These are phyloP conservation scores for Crepidotus variabilis DNA, from an alignment of 768 basidiomycete species.

Conservation along the genomic window DNA sequence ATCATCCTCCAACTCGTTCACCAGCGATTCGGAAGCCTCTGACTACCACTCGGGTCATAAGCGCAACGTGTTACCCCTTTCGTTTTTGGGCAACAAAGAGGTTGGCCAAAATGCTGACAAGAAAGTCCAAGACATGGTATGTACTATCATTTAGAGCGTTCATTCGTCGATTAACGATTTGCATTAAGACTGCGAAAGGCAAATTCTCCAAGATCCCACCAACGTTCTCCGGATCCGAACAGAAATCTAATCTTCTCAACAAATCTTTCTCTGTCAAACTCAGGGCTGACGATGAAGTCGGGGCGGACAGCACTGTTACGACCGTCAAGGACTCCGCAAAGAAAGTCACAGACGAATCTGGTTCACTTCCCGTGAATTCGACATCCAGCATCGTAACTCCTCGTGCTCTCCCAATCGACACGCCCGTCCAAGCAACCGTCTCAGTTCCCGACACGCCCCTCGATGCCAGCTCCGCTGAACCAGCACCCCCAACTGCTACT, in stretches of 20 bases:
- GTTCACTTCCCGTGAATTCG: not conserved
- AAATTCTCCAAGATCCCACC: no score
- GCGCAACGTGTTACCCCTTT: no score
- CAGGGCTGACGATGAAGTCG: not conserved
- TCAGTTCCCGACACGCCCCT: not conserved
- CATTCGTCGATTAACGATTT: not conserved
- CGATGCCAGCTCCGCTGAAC: not conserved
- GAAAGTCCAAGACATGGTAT: not conserved
- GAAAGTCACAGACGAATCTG: not conserved
- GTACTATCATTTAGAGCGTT: not conserved
- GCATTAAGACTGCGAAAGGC: no score
- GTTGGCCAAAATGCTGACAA: not conserved
- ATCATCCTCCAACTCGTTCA: not conserved
- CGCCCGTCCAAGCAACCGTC: not conserved
- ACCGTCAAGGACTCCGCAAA: not conserved
- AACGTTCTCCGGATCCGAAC: no score
- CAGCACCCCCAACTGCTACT: not conserved
- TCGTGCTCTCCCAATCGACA: not conserved
- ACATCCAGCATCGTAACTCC: no score
- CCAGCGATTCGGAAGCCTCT: not conserved
- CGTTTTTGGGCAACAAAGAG: no score
- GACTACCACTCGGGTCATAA: no score
- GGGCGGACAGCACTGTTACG: not conserved
- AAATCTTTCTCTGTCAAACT: not conserved
- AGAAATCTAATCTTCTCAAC: no score